phyloP scores from a whole-genome alignment of 2,329 filamentous ascomycete genomes.

The Talaromyces sp. region DNA sequence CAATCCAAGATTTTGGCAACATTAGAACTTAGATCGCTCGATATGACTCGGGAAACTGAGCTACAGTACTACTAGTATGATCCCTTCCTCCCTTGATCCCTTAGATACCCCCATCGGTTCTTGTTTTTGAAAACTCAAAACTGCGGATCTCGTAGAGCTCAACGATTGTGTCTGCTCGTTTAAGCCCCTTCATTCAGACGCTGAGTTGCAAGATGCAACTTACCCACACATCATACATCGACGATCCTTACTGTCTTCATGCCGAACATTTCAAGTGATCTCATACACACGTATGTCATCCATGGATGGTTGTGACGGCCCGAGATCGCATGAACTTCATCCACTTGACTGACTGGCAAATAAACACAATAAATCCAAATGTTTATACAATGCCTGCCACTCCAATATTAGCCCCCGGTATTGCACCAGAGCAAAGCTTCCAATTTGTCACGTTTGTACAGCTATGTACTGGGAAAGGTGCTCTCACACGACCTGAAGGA shows the following conservation, averaged over 20 bases:
- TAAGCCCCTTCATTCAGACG: neutral
- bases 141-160: neutral
- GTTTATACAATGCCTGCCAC: neutral
- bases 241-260: neutral
- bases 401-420: neutral
- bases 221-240: neutral
- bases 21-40: neutral
- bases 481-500: constrained; percentile 13
- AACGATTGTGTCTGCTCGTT: neutral
- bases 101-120: neutral
- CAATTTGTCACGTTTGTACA: neutral
- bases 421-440: neutral
- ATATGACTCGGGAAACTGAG: neutral
- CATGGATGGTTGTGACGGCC: neutral
- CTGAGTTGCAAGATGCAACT: neutral
- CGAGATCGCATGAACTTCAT: neutral
- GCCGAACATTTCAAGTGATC: neutral
- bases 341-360: neutral
- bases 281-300: neutral
- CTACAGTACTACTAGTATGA: neutral
- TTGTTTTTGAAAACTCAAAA: neutral
- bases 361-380: neutral
- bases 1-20: neutral
- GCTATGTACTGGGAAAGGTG: neutral
- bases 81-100: neutral